Percentiles rank a stretch among this genome's conserved stretches.
Evolutionary conservation across 805 yeast species (phyloP).

Genomic region (Candida oleophila): DNA sequence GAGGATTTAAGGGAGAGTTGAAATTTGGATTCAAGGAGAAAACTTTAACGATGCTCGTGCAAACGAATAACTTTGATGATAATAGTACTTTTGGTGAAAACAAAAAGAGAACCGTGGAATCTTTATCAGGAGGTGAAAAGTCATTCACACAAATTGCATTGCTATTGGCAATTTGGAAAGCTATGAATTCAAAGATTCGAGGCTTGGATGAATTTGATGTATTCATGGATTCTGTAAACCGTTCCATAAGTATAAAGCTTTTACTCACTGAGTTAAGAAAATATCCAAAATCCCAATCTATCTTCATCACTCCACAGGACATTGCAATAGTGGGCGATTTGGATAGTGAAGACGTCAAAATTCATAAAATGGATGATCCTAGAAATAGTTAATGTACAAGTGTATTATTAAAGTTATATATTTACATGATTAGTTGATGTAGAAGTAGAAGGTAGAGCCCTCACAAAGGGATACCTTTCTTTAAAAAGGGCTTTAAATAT

Average conservation of each 20-base stretch:
- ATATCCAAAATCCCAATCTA: slow-evolving; percentile 74
- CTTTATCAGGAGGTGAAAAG: slow-evolving; percentile 96
- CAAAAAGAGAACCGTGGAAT: slow-evolving; percentile 66
- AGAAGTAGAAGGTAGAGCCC: not conserved
- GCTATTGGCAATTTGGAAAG: slow-evolving; percentile 85
- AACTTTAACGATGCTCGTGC: slow-evolving; percentile 56
- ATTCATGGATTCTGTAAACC: slow-evolving; percentile 91
- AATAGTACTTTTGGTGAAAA: slow-evolving; percentile 36
- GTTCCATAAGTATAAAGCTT: slow-evolving; percentile 73
- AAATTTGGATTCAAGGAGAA: slow-evolving; percentile 56
- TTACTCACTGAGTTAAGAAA: slow-evolving; percentile 66
- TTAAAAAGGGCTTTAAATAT: not conserved
- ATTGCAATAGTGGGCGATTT: slow-evolving; percentile 68
- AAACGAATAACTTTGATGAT: slow-evolving; percentile 33
- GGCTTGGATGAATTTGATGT: slow-evolving; percentile 98
- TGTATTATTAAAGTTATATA: too few relatives aligned
- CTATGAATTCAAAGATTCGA: slow-evolving; percentile 82
- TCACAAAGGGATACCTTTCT: not conserved
- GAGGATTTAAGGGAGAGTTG: slow-evolving; percentile 76
- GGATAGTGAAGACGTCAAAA: slow-evolving; percentile 52
- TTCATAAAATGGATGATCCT: slow-evolving; percentile 56
- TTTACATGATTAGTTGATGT: not conserved
- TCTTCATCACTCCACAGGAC: slow-evolving; percentile 93
- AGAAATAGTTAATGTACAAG: slow-evolving; percentile 14
- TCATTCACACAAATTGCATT: slow-evolving; percentile 90